A percentile compares a stretch with the other conserved stretches of the same genome.
These are phyloP conservation scores for Fusarium sterilihyphosum DNA, from an alignment of 2,329 filamentous ascomycete species.

Conservation along the genomic window DNA sequence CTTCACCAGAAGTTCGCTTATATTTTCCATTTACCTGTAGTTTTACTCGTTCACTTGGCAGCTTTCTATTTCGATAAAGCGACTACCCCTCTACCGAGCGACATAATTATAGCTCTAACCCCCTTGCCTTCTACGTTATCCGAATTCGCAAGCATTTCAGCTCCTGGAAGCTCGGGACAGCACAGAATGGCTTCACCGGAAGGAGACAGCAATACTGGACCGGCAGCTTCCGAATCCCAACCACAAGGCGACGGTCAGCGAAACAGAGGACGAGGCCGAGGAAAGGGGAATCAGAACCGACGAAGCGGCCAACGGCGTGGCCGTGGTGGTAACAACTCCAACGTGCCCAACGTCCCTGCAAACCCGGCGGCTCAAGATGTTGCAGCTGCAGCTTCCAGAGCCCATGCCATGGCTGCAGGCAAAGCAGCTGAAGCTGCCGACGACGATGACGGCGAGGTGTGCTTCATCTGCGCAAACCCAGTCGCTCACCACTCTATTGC, in stretches of 20 bases:
- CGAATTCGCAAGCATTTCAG: conserved; percentile 9
- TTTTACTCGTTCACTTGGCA: not conserved
- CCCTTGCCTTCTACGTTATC: not conserved
- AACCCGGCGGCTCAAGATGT: conserved; percentile 47
- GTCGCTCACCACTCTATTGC: conserved; percentile 89
- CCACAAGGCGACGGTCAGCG: conserved; percentile 40
- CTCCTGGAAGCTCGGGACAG: not conserved
- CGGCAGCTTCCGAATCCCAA: conserved; percentile 30
- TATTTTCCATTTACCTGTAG: not conserved
- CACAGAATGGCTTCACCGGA: conserved; percentile 34
- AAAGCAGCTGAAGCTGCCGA: conserved; percentile 43
- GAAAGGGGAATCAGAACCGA: conserved; percentile 51
- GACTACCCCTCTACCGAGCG: conserved; percentile 8
- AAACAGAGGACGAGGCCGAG: conserved; percentile 57
- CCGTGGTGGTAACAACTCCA: conserved; percentile 41
- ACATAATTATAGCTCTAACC: conserved; percentile 12
- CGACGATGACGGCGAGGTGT: conserved; percentile 80
- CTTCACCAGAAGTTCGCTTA: not conserved
- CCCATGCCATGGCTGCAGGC: conserved; percentile 45
- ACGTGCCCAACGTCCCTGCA: conserved; percentile 28
- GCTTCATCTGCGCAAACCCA: conserved; percentile 96
- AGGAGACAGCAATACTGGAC: conserved; percentile 20
- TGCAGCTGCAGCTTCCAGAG: conserved; percentile 49
- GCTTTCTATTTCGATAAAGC: not conserved
- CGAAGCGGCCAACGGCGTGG: conserved; percentile 48